Base-by-base conservation (phyloP, 2,329 filamentous ascomycete genomes). In the Penicillium sp. region DNA sequence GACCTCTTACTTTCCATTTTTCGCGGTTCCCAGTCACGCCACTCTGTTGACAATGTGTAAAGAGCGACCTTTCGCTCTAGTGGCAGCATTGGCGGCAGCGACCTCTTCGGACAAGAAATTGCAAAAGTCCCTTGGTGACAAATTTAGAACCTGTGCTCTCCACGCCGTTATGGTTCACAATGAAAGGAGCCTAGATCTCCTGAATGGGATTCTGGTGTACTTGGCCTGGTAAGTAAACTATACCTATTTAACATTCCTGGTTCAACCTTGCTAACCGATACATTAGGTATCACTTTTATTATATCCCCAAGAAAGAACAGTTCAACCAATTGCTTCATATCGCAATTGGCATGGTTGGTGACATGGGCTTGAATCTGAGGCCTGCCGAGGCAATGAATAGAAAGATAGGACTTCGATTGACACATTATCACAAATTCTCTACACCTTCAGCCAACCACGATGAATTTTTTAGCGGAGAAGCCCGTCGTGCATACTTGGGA, bases 181-280 rank as follows among this genome's bases (percentile, higher is more conserved):
- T 34, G 44, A 46, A 35, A 46, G 44, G 44, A 46, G 44, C 31
- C 15, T 46, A 46, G 44, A 46, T 46, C 44, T 46, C 21, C 44
- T 46, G 7, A 35, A 46, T 32, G 44, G 44, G 6, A 35, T 46
- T 6, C 44, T 46, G 6, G 32, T 46, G 13, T 46, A 46, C 21
- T 46, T 46, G 27, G 44, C 31, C 18, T 46, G 44, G 44, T 35
- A 31, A 34, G 31, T 35, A 35, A 9, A 15, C 6, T 46, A 16
- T 31, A 4, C 8, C 15, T 2, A 23, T 21, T 7, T 46, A 29
- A 35, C 3, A n/a, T 18, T 34, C 7, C 21, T 23, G 23, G 23
- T 41, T 41, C 23, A 6, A 27, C 8, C 27, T 8, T 41, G 15
- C 8, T 41, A n/a, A 41, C 8, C 15, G 27, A 27, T 39, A 15